These are phyloP conservation scores for Ceratobasidium sp. DNA, from an alignment of 1,284 basidiomycete species.

Conservation along the genomic window DNA sequence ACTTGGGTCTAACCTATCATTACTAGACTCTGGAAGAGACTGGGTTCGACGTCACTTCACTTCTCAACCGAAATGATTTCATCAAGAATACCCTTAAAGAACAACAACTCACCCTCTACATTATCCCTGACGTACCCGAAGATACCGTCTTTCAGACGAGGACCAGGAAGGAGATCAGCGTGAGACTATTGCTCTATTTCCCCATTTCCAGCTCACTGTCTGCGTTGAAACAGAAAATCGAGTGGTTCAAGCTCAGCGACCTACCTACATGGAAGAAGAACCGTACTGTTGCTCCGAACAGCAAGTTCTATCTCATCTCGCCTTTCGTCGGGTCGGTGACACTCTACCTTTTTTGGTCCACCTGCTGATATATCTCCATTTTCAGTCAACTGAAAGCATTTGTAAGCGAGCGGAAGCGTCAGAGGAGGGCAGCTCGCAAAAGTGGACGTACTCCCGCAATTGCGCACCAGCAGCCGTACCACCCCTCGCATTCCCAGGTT, in stretches of 20 bases:
- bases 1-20: constrained; percentile 19
- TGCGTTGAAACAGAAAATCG: constrained; percentile 78
- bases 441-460: constrained; percentile 18
- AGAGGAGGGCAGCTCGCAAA: constrained; percentile 48
- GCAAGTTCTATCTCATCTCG: constrained; percentile 95
- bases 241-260: constrained; percentile 94
- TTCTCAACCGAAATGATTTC: constrained; percentile 76
- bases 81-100: constrained; percentile 92
- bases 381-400: constrained; percentile 74
- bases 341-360: constrained; percentile 31
- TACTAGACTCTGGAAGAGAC: constrained; percentile 86
- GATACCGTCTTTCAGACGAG: constrained; percentile 91
- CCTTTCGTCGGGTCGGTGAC: constrained; percentile 90
- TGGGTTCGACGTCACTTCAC: constrained; percentile 84
- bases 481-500: constrained; percentile 14
- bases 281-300: constrained; percentile 55
- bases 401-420: constrained; percentile 60
- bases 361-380: constrained; percentile 25
- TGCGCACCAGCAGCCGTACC: constrained; percentile 17
- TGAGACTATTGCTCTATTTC: constrained; percentile 61
- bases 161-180: constrained; percentile 98
- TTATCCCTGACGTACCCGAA: constrained; percentile 92
- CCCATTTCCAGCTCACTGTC: constrained; percentile 25
- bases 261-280: constrained; percentile 94
- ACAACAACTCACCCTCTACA: constrained; percentile 89